These are phyloP conservation scores for Oleoguttula mirabilis DNA, from an alignment of 495 filamentous ascomycete species.

Conservation along the genomic window DNA sequence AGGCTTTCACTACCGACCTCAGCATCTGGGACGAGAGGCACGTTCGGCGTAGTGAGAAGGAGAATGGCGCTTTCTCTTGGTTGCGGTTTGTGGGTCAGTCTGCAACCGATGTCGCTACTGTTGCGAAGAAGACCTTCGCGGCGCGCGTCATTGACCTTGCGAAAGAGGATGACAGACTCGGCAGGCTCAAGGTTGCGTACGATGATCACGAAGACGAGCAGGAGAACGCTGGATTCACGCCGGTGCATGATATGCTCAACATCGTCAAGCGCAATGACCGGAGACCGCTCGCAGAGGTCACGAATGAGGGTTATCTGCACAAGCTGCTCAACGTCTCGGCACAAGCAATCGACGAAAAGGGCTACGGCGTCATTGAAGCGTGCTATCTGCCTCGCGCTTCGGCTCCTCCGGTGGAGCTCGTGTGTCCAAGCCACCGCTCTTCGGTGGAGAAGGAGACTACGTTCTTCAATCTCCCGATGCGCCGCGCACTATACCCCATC, in stretches of 20 bases:
- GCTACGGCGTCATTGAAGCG: slow-evolving; percentile 66
- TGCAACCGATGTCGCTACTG: slow-evolving; percentile 52
- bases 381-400: slow-evolving; percentile 61
- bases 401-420: slow-evolving; percentile 77
- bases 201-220: slow-evolving; percentile 56
- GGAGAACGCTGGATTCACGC: slow-evolving; percentile 42
- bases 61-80: slow-evolving; percentile 69
- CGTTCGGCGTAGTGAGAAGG: slow-evolving; percentile 45
- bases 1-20: slow-evolving; percentile 63
- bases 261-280: slow-evolving; percentile 60
- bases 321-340: slow-evolving; percentile 70
- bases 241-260: slow-evolving; percentile 66
- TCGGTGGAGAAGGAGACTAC: slow-evolving; percentile 56
- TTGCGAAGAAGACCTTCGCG: slow-evolving; percentile 49
- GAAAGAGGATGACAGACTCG: slow-evolving; percentile 34
- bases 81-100: slow-evolving; percentile 76
- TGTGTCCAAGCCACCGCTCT: slow-evolving; percentile 56
- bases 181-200: slow-evolving; percentile 42
- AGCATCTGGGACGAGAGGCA: slow-evolving; percentile 83
- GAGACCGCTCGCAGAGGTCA: slow-evolving; percentile 55
- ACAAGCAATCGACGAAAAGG: slow-evolving; percentile 50
- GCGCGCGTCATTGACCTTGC: slow-evolving; percentile 51
- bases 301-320: slow-evolving; percentile 58
- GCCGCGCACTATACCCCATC: slow-evolving; percentile 61
- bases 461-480: slow-evolving; percentile 66